Evolutionary conservation across 2,329 filamentous ascomycete genomes (phyloP), one percentile per base, ranked within the genome.

Genomic region (Simplicillium sp.): DNA sequence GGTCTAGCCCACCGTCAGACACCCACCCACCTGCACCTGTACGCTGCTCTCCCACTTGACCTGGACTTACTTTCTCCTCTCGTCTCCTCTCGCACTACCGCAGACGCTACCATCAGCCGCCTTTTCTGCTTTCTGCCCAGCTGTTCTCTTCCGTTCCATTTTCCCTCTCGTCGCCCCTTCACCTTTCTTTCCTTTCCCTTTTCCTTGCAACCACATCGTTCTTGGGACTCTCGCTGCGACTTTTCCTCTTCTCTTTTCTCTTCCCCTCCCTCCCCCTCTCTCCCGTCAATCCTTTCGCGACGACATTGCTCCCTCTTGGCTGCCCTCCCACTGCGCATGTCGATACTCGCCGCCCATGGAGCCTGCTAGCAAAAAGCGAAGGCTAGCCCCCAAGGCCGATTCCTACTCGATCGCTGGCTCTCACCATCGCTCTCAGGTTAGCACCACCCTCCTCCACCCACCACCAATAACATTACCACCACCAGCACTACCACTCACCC

Each of bases 371-470:
- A 67, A 67, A 47, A 62, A 62, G 54, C 59, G 64, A 51, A 65
- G 65, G 56, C 55, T 67, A 56, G 64, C 64, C 51, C 64, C 64
- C 29, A 67, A 66, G 50, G 59, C 64, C 49, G 50, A 45, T 53
- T 49, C 42, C 33, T 40, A 38, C 34, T 34, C 34, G 13, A 37
- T 31, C 5, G 29, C 34, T 9, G 37, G 28, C 17, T 33, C 36
- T 55, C 57, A 39, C 41, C 53, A 32, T 51, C 51, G 44, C 50
- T 31, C 29, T 15, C 35, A 37, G 41, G 17, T 36, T 56, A 36
- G 57, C 55, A 33, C 44, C 54, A 25, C 37, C 43, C 44, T 44
- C 15, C 3, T 25, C 17, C 14, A 3, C n/a, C 20, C 15, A 36
- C 32, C 34, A 31, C 33, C 13, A 20, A 28, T n/a, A 16, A 44